phyloP scores from a whole-genome alignment of 768 basidiomycete species.

The Calocybe cyanea region DNA sequence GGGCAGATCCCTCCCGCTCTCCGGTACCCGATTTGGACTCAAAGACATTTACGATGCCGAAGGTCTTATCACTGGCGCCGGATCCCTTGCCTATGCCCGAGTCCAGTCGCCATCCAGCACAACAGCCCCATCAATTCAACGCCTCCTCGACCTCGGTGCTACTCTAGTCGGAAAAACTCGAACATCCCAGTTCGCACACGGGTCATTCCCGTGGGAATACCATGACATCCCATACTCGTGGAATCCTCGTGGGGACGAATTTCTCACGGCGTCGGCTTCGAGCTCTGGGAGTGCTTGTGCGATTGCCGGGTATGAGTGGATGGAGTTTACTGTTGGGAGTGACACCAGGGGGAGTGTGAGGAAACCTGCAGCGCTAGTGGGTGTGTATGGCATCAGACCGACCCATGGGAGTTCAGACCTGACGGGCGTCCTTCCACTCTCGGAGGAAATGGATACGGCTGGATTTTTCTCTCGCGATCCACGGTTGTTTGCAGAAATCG shows the following conservation, averaged over 20 bases:
- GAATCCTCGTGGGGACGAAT: slow-evolving; percentile 35
- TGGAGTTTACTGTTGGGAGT: slow-evolving; percentile 35
- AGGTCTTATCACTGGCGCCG: slow-evolving; percentile 31
- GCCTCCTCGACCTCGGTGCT: slow-evolving; percentile 44
- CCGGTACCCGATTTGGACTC: slow-evolving; percentile 45
- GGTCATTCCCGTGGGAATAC: slow-evolving; percentile 37
- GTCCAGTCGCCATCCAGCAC: slow-evolving; percentile 29
- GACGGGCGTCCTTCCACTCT: slow-evolving; percentile 30
- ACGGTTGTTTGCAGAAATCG: slow-evolving; percentile 24
- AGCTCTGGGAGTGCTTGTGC: slow-evolving; percentile 38
- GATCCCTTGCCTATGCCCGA: slow-evolving; percentile 28
- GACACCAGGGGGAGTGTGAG: slow-evolving; percentile 37
- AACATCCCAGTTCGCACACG: slow-evolving; percentile 51
- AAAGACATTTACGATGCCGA: slow-evolving; percentile 39
- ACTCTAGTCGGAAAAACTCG: slow-evolving; percentile 52
- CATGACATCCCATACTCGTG: slow-evolving; percentile 31
- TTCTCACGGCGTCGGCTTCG: slow-evolving; percentile 32
- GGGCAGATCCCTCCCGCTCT: slow-evolving; percentile 27
- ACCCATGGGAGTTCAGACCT: slow-evolving; percentile 29
- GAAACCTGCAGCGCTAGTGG: slow-evolving; percentile 36
- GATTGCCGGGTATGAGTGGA: slow-evolving; percentile 34
- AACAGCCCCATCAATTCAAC: slow-evolving; percentile 40
- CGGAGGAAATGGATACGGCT: slow-evolving; percentile 37
- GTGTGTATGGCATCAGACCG: slow-evolving; percentile 34
- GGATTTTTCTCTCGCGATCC: slow-evolving; percentile 34